Conservation (phyloP, 2,329 filamentous ascomycete species). For the Penicillium sp. region DNA sequence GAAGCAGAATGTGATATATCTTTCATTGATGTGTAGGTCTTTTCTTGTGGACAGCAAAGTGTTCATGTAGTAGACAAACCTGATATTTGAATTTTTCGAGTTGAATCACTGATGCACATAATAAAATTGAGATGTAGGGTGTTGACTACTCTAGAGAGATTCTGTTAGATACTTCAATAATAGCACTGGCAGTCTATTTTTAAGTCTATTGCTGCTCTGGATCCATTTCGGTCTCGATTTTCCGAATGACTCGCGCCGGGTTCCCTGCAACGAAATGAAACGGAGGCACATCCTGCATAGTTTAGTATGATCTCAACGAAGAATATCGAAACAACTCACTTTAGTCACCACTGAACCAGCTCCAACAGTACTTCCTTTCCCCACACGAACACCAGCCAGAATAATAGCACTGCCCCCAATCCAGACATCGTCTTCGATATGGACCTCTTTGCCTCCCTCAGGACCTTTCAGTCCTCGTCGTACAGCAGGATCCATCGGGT, state of each 20-base stretch:
- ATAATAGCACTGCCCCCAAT: conserved; percentile 54
- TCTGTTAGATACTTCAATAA: no score
- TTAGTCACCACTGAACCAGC: conserved; percentile 47
- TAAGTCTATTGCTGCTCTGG: conserved; percentile 6
- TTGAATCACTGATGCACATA: no score
- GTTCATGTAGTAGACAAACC: no score
- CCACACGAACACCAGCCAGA: conserved; percentile 49
- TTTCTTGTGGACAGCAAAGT: no score
- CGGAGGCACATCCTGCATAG: conserved; percentile 27
- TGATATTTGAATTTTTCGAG: no score
- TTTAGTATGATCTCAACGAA: conserved; percentile 3
- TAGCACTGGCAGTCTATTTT: neutral
- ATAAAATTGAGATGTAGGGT: no score
- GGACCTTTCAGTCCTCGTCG: conserved; percentile 48
- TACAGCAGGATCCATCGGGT: conserved; percentile 55
- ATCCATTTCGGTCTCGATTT: conserved; percentile 31
- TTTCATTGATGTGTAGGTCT: no score
- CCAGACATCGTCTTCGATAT: conserved; percentile 55
- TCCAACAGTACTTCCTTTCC: conserved; percentile 46
- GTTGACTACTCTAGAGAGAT: no score
- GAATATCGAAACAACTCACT: conserved; percentile 12
- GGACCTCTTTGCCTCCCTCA: conserved; percentile 55
- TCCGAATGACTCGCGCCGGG: conserved; percentile 28
- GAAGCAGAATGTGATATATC: no score
- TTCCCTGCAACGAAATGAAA: conserved; percentile 35